Conservation (phyloP, 2,329 filamentous ascomycete species). For the Apiospora malaysiana region DNA sequence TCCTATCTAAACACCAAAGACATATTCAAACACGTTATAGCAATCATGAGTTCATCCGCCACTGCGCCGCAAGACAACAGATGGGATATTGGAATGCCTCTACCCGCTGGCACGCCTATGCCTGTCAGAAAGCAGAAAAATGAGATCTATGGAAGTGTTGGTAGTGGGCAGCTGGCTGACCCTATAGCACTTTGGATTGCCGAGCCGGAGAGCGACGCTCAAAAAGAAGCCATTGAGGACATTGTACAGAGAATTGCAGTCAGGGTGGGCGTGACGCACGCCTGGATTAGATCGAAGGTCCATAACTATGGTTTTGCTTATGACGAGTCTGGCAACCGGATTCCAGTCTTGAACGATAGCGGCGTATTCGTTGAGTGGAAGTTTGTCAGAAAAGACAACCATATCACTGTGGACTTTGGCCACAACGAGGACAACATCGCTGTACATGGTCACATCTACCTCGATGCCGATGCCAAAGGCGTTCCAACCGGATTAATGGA, state of each 20-base stretch:
- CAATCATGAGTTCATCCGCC: neutral
- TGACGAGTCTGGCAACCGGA: neutral
- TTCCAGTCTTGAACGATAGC: neutral
- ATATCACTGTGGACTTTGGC: neutral
- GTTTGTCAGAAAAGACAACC: neutral
- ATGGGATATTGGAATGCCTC: conserved; percentile 2
- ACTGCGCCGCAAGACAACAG: neutral
- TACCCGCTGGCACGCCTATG: neutral
- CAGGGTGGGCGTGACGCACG: neutral
- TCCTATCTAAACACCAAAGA: neutral
- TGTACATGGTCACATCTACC: neutral
- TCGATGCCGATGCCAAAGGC: neutral
- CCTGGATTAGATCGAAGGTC: neutral
- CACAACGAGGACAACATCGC: neutral
- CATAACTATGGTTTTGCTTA: neutral
- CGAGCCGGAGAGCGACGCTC: neutral
- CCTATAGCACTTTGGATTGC: neutral
- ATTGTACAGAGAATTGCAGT: neutral
- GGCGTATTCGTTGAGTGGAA: neutral
- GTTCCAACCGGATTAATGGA: neutral
- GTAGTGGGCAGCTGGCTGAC: neutral
- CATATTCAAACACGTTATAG: neutral
- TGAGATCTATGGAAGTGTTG: too few species aligned
- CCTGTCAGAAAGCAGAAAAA: neutral
- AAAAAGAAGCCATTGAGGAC: neutral